Evolutionary conservation across 768 basidiomycete species (phyloP).

Genomic region (Sarcomyxa edulis): DNA sequence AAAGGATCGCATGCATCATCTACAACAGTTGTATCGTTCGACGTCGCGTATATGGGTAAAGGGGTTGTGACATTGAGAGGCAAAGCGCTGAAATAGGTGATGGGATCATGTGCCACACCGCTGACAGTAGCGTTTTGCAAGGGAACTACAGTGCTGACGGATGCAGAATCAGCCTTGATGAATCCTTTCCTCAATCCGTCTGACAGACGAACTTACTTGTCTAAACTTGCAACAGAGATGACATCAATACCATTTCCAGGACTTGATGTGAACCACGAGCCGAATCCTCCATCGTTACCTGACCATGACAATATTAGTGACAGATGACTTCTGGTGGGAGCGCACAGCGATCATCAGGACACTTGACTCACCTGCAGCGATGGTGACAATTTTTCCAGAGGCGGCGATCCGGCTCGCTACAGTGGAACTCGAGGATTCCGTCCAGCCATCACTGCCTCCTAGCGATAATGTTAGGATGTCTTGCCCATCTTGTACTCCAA

Average conservation of each 20-base stretch:
- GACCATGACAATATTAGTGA: not conserved
- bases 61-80: conserved; percentile 41
- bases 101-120: conserved; percentile 40
- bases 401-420: conserved; percentile 54
- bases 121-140: conserved; percentile 50
- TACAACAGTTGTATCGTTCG: conserved; percentile 43
- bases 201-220: conserved; percentile 42
- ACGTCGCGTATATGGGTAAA: conserved; percentile 54
- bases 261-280: conserved; percentile 56
- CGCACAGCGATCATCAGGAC: conserved; percentile 2
- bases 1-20: conserved; percentile 59
- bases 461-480: conserved; percentile 67
- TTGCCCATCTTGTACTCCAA: conserved; percentile 43
- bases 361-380: conserved; percentile 56
- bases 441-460: conserved; percentile 62
- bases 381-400: conserved; percentile 55
- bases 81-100: conserved; percentile 48
- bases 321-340: not conserved
- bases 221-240: conserved; percentile 51
- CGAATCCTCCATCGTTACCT: conserved; percentile 51
- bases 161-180: not conserved
- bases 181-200: too few relatives aligned
- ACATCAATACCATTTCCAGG: conserved; percentile 50
- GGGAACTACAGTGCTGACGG: conserved; percentile 43
- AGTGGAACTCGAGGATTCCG: conserved; percentile 45